Evolutionary conservation across 768 basidiomycete genomes (phyloP), one percentile per base, ranked within the genome.

Genomic region (Tricholoma bakamatsutake): DNA sequence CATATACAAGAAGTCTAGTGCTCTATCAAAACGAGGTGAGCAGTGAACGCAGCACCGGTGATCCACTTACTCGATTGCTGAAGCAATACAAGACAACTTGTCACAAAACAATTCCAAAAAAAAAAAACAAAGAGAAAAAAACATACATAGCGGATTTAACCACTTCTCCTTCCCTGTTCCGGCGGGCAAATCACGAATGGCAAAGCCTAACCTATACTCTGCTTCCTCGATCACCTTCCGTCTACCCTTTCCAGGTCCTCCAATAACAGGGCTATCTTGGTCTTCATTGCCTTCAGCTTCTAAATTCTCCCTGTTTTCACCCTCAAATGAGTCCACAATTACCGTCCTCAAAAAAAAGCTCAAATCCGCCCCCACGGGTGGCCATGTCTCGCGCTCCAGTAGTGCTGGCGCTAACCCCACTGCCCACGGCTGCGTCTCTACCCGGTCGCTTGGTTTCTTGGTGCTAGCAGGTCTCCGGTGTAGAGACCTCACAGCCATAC

Each of bases 1-100:
- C 74, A 96, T 84, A 64, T 90, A 91, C 12, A 96, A 71, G 65
- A 95, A 96, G 67, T 95, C 93, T 42, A 96, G 67, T 6, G 93
- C 92, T 67, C 90, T 91, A 60, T 5, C 17, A 51, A 61, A 28
- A 30, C 49, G 59, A 31, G 27, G n/a, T 53, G 17, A 50, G 47
- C 47, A 58, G 53, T 49, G 17, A 33, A 66, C 31, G 30, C 8
- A 30, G n/a, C n/a, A 31, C 31, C 10, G n/a, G 10, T 10, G 57
- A 52, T 42, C 7, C 54, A 18, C 37, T 52, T 64, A 79, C 81
- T 82, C 79, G 21, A 82, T 79, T 17, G 71, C 80, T 80, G 45
- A 15, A 45, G 46, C 15, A 9, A 55, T 35, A 55, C 15, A 24
- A 52, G 47, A 54, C 18, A 30, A 17, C 40, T 48, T 24, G 53